phyloP scores from a whole-genome alignment of 2,329 filamentous ascomycete genomes.

The Myriosclerotinia scirpicola region DNA sequence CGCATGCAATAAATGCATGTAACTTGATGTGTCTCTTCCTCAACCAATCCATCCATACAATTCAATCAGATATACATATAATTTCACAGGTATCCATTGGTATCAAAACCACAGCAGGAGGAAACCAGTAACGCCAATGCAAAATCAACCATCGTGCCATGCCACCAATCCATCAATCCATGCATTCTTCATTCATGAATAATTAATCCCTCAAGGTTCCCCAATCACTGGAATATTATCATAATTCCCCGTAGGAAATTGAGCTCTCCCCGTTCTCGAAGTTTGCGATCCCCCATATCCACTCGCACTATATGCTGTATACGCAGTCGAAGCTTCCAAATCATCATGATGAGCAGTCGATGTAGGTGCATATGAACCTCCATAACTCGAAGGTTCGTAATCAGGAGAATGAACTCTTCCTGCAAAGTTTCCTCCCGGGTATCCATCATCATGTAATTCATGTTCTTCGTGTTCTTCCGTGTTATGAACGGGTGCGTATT shows the following conservation, averaged over 20 bases:
- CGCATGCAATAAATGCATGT: background rate
- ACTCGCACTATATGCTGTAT: conserved; percentile 49
- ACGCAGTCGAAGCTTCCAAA: conserved; percentile 36
- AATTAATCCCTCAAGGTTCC: conserved; percentile 5
- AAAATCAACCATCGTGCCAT: conserved; percentile 17
- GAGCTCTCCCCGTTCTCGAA: conserved; percentile 33
- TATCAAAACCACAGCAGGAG: conserved; percentile 17
- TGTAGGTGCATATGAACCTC: conserved; percentile 33
- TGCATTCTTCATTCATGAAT: background rate
- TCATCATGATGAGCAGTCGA: conserved; percentile 45
- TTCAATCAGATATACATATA: background rate
- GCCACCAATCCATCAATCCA: background rate
- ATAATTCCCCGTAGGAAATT: conserved; percentile 60
- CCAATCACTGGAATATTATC: conserved; percentile 41
- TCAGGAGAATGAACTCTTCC: conserved; percentile 16
- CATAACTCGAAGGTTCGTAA: conserved; percentile 27
- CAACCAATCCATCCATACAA: background rate
- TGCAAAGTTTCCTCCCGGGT: conserved; percentile 13
- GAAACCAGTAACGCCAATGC: conserved; percentile 10
- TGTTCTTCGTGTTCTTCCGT: conserved; percentile 38
- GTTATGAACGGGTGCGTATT: conserved; percentile 62
- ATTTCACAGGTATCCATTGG: conserved; percentile 4
- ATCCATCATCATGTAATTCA: conserved; percentile 30
- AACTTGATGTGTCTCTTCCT: conserved; percentile 2
- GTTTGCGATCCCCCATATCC: conserved; percentile 19